A percentile compares a stretch with the other conserved stretches of the same genome.
Evolutionary conservation across 148 eudicot species (phyloP).

Genomic region (Beta vulgaris): DNA sequence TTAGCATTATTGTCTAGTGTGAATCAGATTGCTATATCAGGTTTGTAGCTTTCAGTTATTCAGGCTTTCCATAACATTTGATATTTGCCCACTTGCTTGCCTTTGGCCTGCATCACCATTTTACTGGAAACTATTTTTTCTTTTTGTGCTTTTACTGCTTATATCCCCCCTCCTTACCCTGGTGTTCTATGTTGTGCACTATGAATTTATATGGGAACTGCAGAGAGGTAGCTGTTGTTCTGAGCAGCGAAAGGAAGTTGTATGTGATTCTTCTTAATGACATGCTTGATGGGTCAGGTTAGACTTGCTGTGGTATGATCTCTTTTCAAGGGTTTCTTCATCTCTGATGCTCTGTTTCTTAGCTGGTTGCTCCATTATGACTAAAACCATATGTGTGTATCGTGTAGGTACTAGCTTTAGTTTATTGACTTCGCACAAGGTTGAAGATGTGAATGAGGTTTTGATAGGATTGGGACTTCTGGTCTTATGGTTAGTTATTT

Average conservation of each 20-base stretch:
- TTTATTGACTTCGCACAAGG: slow-evolving; percentile 43
- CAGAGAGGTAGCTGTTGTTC: slow-evolving; percentile 57
- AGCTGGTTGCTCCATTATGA: slow-evolving; percentile 11
- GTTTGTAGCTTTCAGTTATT: not conserved
- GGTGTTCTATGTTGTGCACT: not conserved
- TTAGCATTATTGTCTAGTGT: not conserved
- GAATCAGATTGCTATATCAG: not conserved
- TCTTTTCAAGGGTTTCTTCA: slow-evolving; percentile 32
- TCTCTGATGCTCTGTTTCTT: slow-evolving; percentile 10
- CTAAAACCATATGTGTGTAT: slow-evolving; percentile 24
- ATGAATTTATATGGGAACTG: slow-evolving; percentile 12
- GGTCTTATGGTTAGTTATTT: slow-evolving; percentile 48
- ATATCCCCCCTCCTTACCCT: not conserved
- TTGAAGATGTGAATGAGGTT: slow-evolving; percentile 54
- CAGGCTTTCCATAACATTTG: not conserved
- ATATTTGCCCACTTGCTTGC: not conserved
- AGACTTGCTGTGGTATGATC: slow-evolving; percentile 64
- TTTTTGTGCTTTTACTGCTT: not conserved
- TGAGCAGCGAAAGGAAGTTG: slow-evolving; percentile 58
- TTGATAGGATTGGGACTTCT: slow-evolving; percentile 67
- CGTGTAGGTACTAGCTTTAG: slow-evolving; percentile 34
- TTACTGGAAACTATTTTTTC: not conserved
- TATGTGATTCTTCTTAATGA: slow-evolving; percentile 41
- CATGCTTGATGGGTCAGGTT: slow-evolving; percentile 66
- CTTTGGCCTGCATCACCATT: not conserved